Evolutionary conservation across 805 yeast species (phyloP).

Genomic region (Monosporozyma aerobia): DNA sequence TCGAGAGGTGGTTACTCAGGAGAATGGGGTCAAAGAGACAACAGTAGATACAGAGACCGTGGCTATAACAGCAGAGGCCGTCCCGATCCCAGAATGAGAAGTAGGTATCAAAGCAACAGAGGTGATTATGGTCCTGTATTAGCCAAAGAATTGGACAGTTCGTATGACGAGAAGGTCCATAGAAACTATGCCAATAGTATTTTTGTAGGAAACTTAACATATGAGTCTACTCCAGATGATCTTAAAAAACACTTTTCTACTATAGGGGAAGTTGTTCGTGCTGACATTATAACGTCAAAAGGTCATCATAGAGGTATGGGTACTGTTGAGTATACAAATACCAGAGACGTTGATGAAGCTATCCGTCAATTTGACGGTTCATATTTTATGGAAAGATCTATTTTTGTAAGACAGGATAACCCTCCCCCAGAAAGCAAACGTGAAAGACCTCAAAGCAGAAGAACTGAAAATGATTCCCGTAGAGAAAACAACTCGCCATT

Average conservation of each 20-base stretch:
- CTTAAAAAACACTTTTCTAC: conserved; percentile 50
- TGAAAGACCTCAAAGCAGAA: conserved; percentile 6
- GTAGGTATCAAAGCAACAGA: conserved; percentile 4
- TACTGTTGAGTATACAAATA: conserved; percentile 69
- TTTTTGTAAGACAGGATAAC: conserved; percentile 84
- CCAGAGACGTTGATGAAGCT: conserved; percentile 61
- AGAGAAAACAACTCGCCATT: conserved; percentile 10
- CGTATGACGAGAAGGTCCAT: conserved; percentile 33
- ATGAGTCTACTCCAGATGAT: conserved; percentile 48
- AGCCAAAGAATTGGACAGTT: conserved; percentile 18
- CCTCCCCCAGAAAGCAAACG: conserved; percentile 53
- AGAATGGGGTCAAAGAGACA: neutral
- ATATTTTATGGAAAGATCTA: conserved; percentile 60
- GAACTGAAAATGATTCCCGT: neutral
- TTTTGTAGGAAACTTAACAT: conserved; percentile 68
- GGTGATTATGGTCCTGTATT: conserved; percentile 22
- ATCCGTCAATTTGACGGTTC: conserved; percentile 60
- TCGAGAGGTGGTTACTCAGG: conserved; percentile 6
- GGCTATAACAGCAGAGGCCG: conserved; percentile 15
- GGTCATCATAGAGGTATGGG: conserved; percentile 88
- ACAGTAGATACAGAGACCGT: conserved; percentile 2
- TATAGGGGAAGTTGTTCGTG: conserved; percentile 61
- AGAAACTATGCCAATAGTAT: conserved; percentile 62
- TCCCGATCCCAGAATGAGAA: conserved; percentile 14
- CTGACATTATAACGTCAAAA: conserved; percentile 70